A percentile compares a stretch with the other conserved stretches of the same genome.
phyloP scores from a whole-genome alignment of 2,329 filamentous ascomycete genomes.

The Coleophoma crateriformis region DNA sequence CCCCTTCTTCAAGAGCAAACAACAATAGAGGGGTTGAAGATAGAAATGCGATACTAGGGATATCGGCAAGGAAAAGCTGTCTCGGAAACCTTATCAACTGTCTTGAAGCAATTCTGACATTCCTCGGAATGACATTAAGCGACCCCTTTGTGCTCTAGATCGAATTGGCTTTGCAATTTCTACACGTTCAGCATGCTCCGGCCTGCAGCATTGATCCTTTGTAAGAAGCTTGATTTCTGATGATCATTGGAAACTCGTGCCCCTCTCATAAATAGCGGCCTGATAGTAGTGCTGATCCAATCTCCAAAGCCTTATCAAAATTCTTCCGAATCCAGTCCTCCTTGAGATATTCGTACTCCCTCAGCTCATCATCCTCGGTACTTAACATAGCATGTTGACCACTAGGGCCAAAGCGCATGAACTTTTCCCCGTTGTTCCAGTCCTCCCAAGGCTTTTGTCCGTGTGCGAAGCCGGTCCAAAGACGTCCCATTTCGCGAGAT shows the following conservation, averaged over 20 bases:
- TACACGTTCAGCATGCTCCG: too few relatives aligned
- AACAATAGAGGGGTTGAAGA: neutral
- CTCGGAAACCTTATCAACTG: too few relatives aligned
- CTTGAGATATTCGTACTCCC: neutral
- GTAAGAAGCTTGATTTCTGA: too few relatives aligned
- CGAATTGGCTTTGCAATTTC: too few relatives aligned
- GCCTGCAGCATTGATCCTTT: too few relatives aligned
- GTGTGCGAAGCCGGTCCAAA: constrained; percentile 3
- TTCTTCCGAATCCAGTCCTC: neutral
- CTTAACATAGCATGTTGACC: neutral
- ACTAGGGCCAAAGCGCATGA: neutral
- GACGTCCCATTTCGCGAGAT: constrained; percentile 2
- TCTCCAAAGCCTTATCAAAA: neutral
- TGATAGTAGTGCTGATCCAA: neutral
- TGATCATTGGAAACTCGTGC: too few relatives aligned
- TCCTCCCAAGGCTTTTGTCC: constrained; percentile 9
- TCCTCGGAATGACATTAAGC: too few relatives aligned
- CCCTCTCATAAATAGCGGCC: too few relatives aligned
- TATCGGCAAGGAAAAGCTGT: neutral
- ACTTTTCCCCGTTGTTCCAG: neutral
- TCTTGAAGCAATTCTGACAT: too few relatives aligned
- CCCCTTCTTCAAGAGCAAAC: too few relatives aligned
- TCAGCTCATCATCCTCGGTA: neutral
- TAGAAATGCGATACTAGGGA: neutral
- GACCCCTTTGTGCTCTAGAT: too few relatives aligned